Base-by-base conservation (phyloP, 2,329 filamentous ascomycete species). In the Fusarium sp. region DNA sequence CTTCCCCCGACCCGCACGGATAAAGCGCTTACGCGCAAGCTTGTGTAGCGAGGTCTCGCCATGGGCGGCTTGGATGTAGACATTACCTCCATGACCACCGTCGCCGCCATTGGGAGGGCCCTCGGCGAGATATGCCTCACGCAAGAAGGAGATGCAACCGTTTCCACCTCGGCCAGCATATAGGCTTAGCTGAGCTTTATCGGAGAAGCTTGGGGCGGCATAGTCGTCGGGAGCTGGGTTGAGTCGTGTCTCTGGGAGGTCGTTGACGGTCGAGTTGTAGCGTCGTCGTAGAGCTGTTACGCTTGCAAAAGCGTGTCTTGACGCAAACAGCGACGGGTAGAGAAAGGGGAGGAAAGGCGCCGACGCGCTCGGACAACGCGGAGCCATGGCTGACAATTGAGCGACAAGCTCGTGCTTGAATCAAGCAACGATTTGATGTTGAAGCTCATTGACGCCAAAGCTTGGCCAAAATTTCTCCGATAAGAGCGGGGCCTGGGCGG, bases 71-170 rank as follows among this genome's bases (percentile, higher is more conserved):
- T 98, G 96, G 67, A 99, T 97, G 82, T 97, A 98, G 75, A 99
- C 88, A 78, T 93, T 97, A 42, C 97, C 97, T 71, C 97, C 97
- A 65, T 91, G 93, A 6, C 97, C 97, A 47, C 97, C 97, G 80
- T 99, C 95, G 69, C 97, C 97, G 58, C 97, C 97, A 82, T 99
- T 98, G 11, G 97, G 91, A 13, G 97, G 97, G 0, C 97, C 97
- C 74, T 97, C 92, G 52, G 92, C 90, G 33, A 98, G 88, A 82
- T 94, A 98, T 73, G 96, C 96, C 79, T 99, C 97, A 22, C 96
- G 92, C 50, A 97, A 85, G 81, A 98, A 99, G 0, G 97, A 97
- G 60, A 98, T 94, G 80, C 97, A 99, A 73, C 97, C 97, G 80
- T 97, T 92, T 10, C 97, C 97, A 29, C 97, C 97, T 3, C 87